A percentile compares a stretch with the other conserved stretches of the same genome.
These are phyloP conservation scores for Suhomyces guaymorum DNA, from an alignment of 1,139 yeast species.

Conservation along the genomic window DNA sequence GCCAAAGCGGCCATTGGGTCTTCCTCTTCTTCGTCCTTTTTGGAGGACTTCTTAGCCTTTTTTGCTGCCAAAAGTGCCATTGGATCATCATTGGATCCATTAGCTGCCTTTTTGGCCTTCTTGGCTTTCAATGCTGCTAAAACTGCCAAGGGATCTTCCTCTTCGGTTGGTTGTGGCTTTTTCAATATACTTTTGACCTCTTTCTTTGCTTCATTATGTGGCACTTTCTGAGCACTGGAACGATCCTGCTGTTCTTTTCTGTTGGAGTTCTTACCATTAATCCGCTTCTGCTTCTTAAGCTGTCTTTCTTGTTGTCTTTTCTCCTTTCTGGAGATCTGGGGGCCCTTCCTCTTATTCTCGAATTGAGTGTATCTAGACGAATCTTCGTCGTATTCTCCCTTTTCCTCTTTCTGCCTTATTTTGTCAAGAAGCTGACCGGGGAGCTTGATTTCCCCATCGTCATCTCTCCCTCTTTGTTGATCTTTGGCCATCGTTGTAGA, in stretches of 20 bases:
- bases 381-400: slow-evolving; percentile 45
- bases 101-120: slow-evolving; percentile 22
- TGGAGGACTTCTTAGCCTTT: slow-evolving; percentile 13
- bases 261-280: slow-evolving; percentile 1
- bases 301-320: slow-evolving; percentile 56
- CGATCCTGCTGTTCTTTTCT: neutral
- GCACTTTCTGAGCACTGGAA: neutral
- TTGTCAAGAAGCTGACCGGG: slow-evolving; percentile 72
- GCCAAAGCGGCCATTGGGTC: slow-evolving; percentile 19
- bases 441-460: slow-evolving; percentile 54
- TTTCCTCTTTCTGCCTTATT: slow-evolving; percentile 48
- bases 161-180: neutral
- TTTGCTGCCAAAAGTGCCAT: slow-evolving; percentile 22
- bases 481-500: slow-evolving; percentile 10
- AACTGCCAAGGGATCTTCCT: slow-evolving; percentile 43
- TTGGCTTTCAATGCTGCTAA: slow-evolving; percentile 44
- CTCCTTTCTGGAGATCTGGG: slow-evolving; percentile 50
- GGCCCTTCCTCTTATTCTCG: slow-evolving; percentile 29
- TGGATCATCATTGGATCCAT: slow-evolving; percentile 18
- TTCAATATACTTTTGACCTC: slow-evolving; percentile 5
- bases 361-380: slow-evolving; percentile 31
- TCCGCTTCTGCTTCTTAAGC: slow-evolving; percentile 48
- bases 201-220: slow-evolving; percentile 1
- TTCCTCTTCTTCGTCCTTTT: slow-evolving; percentile 9
- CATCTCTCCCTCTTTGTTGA: slow-evolving; percentile 14